phyloP scores from a whole-genome alignment of 73 alveolate genomes.

The Paramecium biaurelia region DNA sequence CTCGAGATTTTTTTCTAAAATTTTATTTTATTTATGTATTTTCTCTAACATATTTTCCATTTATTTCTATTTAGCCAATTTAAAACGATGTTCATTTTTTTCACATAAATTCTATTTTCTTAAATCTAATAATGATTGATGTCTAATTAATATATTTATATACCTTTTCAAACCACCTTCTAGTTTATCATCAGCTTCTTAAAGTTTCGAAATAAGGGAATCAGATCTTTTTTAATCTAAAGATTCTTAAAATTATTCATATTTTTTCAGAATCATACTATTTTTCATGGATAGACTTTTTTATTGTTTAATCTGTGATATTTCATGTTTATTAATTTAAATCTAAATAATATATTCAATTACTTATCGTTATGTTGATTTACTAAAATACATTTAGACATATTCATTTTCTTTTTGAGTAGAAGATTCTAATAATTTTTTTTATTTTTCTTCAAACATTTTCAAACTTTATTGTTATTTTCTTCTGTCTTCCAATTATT shows the following conservation, averaged over 20 bases:
- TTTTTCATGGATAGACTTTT: not conserved
- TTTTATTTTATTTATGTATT: not conserved
- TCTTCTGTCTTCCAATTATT: not conserved
- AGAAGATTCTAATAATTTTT: not conserved
- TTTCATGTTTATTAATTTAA: not conserved
- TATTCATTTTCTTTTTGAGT: not conserved
- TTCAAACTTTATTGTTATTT: not conserved
- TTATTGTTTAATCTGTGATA: not conserved
- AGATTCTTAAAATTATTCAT: not conserved
- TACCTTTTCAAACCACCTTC: not conserved
- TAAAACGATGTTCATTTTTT: not conserved
- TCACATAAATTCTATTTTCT: not conserved
- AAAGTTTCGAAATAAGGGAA: not conserved
- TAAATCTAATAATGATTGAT: not conserved
- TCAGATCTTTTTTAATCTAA: not conserved
- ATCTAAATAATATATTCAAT: not conserved
- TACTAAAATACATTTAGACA: not conserved
- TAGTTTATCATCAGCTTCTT: not conserved
- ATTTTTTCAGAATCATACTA: not conserved
- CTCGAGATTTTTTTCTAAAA: not conserved
- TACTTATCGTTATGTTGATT: slow-evolving; percentile 5
- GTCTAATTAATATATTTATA: not conserved
- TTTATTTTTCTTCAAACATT: not conserved
- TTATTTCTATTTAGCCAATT: not conserved
- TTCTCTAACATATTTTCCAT: slow-evolving; percentile 8